These are phyloP conservation scores for Suillus plorans DNA, from an alignment of 768 basidiomycete genomes.

Conservation along the genomic window DNA sequence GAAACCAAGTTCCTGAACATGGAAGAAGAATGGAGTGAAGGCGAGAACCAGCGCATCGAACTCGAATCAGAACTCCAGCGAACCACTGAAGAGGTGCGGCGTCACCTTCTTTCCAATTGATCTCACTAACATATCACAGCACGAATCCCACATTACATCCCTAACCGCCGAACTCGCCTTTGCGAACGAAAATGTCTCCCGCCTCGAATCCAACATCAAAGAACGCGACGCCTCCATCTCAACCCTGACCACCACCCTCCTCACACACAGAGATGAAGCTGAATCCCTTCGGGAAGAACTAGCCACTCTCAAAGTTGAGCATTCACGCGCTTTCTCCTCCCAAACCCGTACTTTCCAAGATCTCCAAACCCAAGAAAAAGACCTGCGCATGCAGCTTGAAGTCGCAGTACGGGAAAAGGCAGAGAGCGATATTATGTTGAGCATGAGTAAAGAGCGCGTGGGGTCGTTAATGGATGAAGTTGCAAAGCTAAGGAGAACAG, in stretches of 20 bases:
- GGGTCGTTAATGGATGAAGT: conserved; percentile 54
- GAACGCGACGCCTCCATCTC: conserved; percentile 57
- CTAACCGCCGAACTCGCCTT: conserved; percentile 58
- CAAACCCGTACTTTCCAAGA: conserved; percentile 38
- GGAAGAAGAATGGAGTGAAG: conserved; percentile 57
- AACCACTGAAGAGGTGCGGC: conserved; percentile 51
- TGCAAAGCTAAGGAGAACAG: conserved; percentile 56
- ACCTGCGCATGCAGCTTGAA: conserved; percentile 40
- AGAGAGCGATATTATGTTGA: conserved; percentile 52
- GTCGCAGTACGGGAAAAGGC: conserved; percentile 52
- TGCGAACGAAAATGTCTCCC: conserved; percentile 50
- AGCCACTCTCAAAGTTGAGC: conserved; percentile 53
- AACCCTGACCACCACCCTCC: conserved; percentile 45
- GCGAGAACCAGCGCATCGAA: conserved; percentile 54
- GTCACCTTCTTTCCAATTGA: not conserved
- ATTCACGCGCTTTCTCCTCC: conserved; percentile 48
- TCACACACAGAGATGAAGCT: conserved; percentile 49
- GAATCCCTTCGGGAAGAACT: conserved; percentile 58
- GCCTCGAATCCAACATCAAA: conserved; percentile 56
- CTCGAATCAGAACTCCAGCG: conserved; percentile 54
- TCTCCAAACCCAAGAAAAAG: conserved; percentile 9
- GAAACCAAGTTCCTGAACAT: conserved; percentile 44
- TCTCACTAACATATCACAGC: conserved; percentile 32
- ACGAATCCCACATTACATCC: conserved; percentile 48
- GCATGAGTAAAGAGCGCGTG: conserved; percentile 49